Base-by-base conservation (phyloP, 495 filamentous ascomycete genomes). In the Penicillium argentinense region DNA sequence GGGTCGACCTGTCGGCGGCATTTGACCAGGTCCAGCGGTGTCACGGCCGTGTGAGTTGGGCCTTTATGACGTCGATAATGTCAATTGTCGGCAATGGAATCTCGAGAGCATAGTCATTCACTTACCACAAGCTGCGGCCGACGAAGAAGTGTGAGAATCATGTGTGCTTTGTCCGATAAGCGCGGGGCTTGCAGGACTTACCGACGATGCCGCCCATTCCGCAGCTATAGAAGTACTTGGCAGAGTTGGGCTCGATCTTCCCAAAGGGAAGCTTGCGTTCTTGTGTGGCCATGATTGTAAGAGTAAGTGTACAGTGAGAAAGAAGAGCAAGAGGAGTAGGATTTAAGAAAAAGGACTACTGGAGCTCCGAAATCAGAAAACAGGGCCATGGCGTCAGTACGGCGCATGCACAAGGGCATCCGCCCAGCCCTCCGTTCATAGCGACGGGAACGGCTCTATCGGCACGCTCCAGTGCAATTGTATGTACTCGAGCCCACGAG, bases 1-100 rank as follows among this genome's bases (percentile, higher is more conserved):
- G 81, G 67, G 51, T 87, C 83, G 67, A 88, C 84, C 69, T 88
- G 84, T 21, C 84, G 82, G 38, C 84, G 81, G 59, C 79, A 83
- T 75, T 88, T 88, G 24, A 85, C 82, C 4, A 86, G 74, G 52
- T 83, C 79, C 5, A 85, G 75, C 1, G 75, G 74, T 34, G 82
- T 84, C 42, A 84, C 79, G 5, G 80, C 73, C 43, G 76, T 81
- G 56, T 82, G 79, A 26, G 78, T 83, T 33, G 72, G 69, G 42
- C 71, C 71, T 70, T 21, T 28, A 27, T 13, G 24, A 14, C 27
- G 37, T 26, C 18, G 37, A 30, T 5, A 1, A 16, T 37, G 51
- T 59, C 42, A 59, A 51, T 54, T 44, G n/a, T n/a, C n/a, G n/a
- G 34, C n/a, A 37, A n/a, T 22, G 16, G 22, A 14, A 32, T 26